phyloP scores from a whole-genome alignment of 2,329 filamentous ascomycete species.

The Pseudogymnoascus pannorum region DNA sequence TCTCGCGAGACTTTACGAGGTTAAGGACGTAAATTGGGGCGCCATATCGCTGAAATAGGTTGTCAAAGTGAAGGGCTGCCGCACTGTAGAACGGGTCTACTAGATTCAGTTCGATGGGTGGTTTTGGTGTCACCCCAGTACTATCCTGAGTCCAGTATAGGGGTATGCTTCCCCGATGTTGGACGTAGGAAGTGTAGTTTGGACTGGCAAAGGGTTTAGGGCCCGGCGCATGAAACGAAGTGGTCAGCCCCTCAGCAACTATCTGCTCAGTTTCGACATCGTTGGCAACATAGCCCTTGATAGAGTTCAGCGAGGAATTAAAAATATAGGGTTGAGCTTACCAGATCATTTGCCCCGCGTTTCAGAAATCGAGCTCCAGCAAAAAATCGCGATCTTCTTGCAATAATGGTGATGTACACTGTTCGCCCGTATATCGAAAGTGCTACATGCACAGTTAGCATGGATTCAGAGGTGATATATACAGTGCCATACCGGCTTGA shows the following conservation, averaged over 20 bases:
- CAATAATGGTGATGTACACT: conserved; percentile 90
- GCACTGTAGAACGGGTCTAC: conserved; percentile 93
- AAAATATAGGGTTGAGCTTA: conserved; percentile 25
- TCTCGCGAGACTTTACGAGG: conserved; percentile 80
- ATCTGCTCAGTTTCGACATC: conserved; percentile 99
- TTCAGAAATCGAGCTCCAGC: conserved; percentile 92
- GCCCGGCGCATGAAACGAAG: conserved; percentile 89
- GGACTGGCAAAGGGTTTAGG: conserved; percentile 80
- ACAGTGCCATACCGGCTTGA: conserved; percentile 53
- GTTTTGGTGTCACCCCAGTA: conserved; percentile 90
- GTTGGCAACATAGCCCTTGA: conserved; percentile 81
- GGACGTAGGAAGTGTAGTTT: conserved; percentile 91
- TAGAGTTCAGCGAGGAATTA: neutral
- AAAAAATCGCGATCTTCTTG: conserved; percentile 84
- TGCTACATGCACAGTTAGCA: conserved; percentile 37
- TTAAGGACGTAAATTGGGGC: conserved; percentile 88
- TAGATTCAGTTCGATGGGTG: conserved; percentile 91
- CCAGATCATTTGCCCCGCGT: conserved; percentile 82
- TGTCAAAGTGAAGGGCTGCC: conserved; percentile 89
- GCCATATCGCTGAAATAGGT: conserved; percentile 88
- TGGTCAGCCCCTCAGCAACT: conserved; percentile 87
- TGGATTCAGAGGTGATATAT: neutral
- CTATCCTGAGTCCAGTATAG: conserved; percentile 97
- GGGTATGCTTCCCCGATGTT: conserved; percentile 93
- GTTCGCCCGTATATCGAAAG: conserved; percentile 80